These are phyloP conservation scores for Syzygium syzygioides DNA, from an alignment of 441 rosid species.

Conservation along the genomic window DNA sequence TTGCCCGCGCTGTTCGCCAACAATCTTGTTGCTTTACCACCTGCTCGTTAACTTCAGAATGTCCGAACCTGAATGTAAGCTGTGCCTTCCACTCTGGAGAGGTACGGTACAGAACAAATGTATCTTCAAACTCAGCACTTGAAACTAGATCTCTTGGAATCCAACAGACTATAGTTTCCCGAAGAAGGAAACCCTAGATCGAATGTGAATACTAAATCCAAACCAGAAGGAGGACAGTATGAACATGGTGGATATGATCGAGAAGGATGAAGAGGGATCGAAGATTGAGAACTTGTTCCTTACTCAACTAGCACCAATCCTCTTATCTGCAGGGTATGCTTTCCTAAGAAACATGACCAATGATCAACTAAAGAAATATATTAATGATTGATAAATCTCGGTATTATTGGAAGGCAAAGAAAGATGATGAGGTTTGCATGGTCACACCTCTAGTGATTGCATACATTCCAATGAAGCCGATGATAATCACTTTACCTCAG, in stretches of 20 bases:
- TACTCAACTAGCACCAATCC: background rate
- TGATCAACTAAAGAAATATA: background rate
- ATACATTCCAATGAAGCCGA: too few relatives aligned
- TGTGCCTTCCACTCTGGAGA: background rate
- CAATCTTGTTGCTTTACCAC: background rate
- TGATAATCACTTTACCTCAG: background rate
- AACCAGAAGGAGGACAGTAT: background rate
- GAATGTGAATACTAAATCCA: background rate
- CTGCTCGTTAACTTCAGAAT: background rate
- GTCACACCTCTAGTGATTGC: background rate
- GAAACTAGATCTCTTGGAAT: background rate
- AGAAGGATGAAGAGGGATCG: background rate
- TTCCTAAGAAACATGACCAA: background rate
- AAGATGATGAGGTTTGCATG: background rate
- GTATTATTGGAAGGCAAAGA: background rate
- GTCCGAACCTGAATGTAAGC: background rate
- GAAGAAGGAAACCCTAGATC: background rate
- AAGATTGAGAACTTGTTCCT: background rate
- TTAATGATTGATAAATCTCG: too few relatives aligned
- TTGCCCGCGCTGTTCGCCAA: background rate
- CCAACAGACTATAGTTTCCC: background rate
- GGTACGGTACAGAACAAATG: background rate
- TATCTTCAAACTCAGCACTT: background rate
- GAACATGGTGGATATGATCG: background rate
- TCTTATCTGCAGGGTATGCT: background rate